These are phyloP conservation scores for Cystofilobasidium capitatum DNA, from an alignment of 768 basidiomycete species.

Conservation along the genomic window DNA sequence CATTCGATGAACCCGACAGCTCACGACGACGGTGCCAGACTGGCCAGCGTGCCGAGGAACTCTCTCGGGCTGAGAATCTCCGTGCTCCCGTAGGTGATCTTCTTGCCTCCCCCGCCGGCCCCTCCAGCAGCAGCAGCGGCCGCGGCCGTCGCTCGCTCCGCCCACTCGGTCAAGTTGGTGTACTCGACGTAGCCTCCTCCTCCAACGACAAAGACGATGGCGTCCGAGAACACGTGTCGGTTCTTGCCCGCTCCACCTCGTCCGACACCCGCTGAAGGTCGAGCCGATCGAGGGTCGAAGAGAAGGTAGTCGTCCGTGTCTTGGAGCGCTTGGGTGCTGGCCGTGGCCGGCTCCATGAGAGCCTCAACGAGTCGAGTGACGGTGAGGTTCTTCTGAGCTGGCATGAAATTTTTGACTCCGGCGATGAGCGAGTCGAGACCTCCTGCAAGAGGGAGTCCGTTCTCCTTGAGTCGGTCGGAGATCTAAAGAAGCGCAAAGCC, in stretches of 20 bases:
- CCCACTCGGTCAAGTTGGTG: conserved; percentile 93
- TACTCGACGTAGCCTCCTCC: conserved; percentile 97
- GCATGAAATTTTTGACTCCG: conserved; percentile 95
- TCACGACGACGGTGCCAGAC: conserved; percentile 3
- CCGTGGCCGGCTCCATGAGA: conserved; percentile 91
- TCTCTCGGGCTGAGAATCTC: conserved; percentile 84
- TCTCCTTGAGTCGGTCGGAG: conserved; percentile 84
- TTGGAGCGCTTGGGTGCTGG: conserved; percentile 84
- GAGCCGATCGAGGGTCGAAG: conserved; percentile 79
- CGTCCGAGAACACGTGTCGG: conserved; percentile 59
- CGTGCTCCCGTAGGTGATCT: conserved; percentile 87
- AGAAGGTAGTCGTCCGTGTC: conserved; percentile 94
- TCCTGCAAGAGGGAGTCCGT: conserved; percentile 49
- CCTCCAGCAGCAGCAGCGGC: conserved; percentile 25
- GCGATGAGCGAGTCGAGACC: conserved; percentile 86
- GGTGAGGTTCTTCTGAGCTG: conserved; percentile 78
- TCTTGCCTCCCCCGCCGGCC: conserved; percentile 49
- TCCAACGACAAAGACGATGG: conserved; percentile 87
- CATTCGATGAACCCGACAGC: no score
- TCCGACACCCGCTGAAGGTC: conserved; percentile 42
- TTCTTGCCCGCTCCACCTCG: conserved; percentile 46
- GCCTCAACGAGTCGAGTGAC: conserved; percentile 90
- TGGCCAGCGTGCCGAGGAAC: conserved; percentile 50
- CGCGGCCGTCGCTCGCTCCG: conserved; percentile 46
- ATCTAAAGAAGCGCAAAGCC: conserved; percentile 47